Evolutionary conservation across 352 stramenopile species (phyloP).

Genomic region (Pythium sp.): DNA sequence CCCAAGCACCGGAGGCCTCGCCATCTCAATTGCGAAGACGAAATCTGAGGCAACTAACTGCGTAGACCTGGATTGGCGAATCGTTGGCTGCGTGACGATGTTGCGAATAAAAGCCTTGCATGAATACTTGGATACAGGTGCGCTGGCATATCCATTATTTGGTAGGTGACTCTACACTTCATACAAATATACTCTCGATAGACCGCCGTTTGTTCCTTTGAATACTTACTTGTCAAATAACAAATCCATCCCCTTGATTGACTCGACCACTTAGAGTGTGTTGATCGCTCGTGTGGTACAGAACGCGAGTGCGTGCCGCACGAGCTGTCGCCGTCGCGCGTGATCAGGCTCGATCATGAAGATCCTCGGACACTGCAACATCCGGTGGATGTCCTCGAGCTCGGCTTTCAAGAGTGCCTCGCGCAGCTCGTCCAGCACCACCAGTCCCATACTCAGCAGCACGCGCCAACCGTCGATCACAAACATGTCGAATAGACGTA

Average conservation of each 20-base stretch:
- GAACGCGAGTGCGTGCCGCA: conserved; percentile 57
- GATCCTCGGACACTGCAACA: conserved; percentile 61
- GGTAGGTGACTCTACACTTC: not conserved
- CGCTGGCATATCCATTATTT: not conserved
- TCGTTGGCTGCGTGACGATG: no score
- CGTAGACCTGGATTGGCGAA: no score
- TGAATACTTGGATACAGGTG: not conserved
- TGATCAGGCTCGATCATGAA: conserved; percentile 48
- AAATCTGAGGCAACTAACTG: no score
- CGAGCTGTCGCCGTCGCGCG: conserved; percentile 40
- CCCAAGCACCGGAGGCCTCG: no score
- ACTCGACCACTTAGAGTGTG: conserved; percentile 8
- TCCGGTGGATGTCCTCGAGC: conserved; percentile 64
- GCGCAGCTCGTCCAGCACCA: conserved; percentile 74
- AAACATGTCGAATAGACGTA: conserved; percentile 73
- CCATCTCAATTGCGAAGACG: no score
- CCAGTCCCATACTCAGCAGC: conserved; percentile 75
- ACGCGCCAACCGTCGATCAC: conserved; percentile 79
- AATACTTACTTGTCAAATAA: not conserved
- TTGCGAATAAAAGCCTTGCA: not conserved
- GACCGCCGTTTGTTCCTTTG: not conserved
- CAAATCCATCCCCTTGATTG: not conserved
- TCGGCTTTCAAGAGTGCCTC: conserved; percentile 46
- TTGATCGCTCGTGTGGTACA: conserved; percentile 62
- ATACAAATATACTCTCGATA: not conserved